A percentile compares a stretch with the other conserved stretches of the same genome.
Conservation (phyloP, 2,329 filamentous ascomycete genomes). For the Pseudocercospora cruenta region DNA sequence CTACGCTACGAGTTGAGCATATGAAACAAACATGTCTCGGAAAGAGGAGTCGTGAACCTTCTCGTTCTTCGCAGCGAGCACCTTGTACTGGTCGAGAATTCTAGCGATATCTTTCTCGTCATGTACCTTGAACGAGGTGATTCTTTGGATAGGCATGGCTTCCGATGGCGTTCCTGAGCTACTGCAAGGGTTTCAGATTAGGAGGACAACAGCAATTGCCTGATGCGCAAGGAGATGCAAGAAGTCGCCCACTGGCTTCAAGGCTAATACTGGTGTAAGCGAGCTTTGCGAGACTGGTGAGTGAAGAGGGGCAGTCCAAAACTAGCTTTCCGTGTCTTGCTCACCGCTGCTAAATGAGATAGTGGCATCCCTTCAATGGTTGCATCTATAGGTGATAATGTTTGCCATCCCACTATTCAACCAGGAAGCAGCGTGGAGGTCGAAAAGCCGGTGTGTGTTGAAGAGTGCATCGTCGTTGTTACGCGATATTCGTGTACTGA, state of each 20-base stretch:
- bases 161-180: not conserved
- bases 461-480: slow-evolving; percentile 2
- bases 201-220: not conserved
- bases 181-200: not conserved
- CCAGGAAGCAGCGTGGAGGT: not conserved
- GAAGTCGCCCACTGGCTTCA: not conserved
- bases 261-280: not conserved
- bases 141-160: slow-evolving; percentile 49
- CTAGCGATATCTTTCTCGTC: slow-evolving; percentile 49
- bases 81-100: slow-evolving; percentile 51
- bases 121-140: slow-evolving; percentile 59
- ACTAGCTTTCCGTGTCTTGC: slow-evolving; percentile 1
- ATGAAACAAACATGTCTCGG: slow-evolving; percentile 2
- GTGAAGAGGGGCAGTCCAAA: not conserved
- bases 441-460: not conserved
- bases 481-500: slow-evolving; percentile 10
- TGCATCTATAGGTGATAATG: not conserved
- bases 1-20: slow-evolving; percentile 45
- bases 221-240: not conserved
- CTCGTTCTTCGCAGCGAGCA: slow-evolving; percentile 47
- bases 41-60: slow-evolving; percentile 42
- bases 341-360: not conserved
- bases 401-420: not conserved
- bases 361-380: not conserved
- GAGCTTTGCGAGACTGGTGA: not conserved